Evolutionary conservation across 805 yeast species (phyloP), one percentile per base, ranked within the genome.

Genomic region (Pichia kluyveri): DNA sequence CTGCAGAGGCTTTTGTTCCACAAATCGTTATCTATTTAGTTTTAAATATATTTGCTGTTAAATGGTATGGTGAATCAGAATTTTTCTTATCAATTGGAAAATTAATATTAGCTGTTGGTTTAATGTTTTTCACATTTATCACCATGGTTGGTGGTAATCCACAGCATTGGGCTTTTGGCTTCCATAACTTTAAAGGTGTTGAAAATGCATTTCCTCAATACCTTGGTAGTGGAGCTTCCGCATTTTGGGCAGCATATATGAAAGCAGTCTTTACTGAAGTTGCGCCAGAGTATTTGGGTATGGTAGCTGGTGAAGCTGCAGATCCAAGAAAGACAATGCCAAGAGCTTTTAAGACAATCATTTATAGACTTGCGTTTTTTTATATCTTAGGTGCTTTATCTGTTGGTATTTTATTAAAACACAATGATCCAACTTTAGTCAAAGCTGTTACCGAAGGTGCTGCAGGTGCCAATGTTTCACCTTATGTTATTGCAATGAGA

Each of bases 101-200:
- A 60, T 77, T 87, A 48, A 54, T 86, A 7, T 69, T 87, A 43
- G 88, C 90, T 15, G 61, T 82, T n/a, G 95, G 93, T 2, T 69
- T 87, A 43, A 74, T 87, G 51, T 57, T 83, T 28, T 87, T 83
- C 63, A 85, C 93, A 2, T 82, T 87, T 55, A 62, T 86, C 46
- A 80, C 89, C 7, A 87, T 86, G 95, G 77, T 83, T 38, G 96
- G 96, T 31, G 96, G 95, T 28, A 87, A 86, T 61, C 95, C 95
- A 1, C 62, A 70, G 41, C 80, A 78, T 17, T 78, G 76, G 41
- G 60, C 59, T 1, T 61, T 51, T 44, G 64, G 66, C 8, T 61
- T 61, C 46, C 53, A 57, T 41, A 61, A 61, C 41, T 60, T 58
- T 15, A 54, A 52, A 44, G 60, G 58, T 36, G 44, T 52, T 10